phyloP scores from a whole-genome alignment of 2,329 filamentous ascomycete genomes.

The Aphanocladium album region DNA sequence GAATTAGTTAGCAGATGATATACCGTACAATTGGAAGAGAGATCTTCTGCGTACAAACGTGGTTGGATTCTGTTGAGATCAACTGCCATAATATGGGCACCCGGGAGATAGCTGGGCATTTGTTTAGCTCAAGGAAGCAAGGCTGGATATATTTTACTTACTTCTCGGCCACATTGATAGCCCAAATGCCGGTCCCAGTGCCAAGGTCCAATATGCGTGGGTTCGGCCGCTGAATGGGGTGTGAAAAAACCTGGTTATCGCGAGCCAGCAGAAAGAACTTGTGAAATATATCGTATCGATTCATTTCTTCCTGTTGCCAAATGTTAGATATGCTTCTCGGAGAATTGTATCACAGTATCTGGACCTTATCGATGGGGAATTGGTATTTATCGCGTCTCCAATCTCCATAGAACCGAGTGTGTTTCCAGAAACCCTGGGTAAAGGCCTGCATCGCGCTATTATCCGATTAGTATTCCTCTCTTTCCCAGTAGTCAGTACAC shows the following conservation, averaged over 20 bases:
- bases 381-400: constrained; percentile 68
- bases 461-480: background rate
- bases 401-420: constrained; percentile 65
- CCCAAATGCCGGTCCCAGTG: constrained; percentile 88
- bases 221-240: constrained; percentile 15
- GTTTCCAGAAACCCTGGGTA: constrained; percentile 42
- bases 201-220: constrained; percentile 58
- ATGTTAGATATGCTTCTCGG: background rate
- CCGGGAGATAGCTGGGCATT: constrained; percentile 18
- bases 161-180: constrained; percentile 73
- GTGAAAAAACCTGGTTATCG: constrained; percentile 30
- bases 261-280: constrained; percentile 67
- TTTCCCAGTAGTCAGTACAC: background rate
- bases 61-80: constrained; percentile 38
- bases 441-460: background rate
- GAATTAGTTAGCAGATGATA: constrained; percentile 16
- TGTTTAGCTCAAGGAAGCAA: background rate
- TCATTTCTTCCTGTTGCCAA: constrained; percentile 56
- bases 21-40: background rate
- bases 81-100: constrained; percentile 32
- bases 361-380: constrained; percentile 71
- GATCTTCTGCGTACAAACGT: constrained; percentile 25
- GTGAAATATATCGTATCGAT: constrained; percentile 78
- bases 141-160: constrained; percentile 37
- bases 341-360: constrained; percentile 15